A percentile compares a stretch with the other conserved stretches of the same genome.
Evolutionary conservation across 2,329 filamentous ascomycete genomes (phyloP).

Genomic region (Alternaria arbusti): DNA sequence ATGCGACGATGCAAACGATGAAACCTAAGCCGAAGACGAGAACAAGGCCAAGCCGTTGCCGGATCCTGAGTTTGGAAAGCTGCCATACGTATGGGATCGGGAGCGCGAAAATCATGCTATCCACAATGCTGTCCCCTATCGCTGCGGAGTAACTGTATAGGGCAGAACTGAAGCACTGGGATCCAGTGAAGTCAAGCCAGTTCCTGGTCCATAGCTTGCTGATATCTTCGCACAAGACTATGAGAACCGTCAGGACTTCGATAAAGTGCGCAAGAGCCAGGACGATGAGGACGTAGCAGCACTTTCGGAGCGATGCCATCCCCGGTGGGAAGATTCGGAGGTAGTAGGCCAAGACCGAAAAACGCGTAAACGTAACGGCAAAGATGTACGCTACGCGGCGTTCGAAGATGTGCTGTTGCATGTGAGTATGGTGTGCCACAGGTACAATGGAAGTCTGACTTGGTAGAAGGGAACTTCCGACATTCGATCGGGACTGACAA

Average conservation of each 20-base stretch:
- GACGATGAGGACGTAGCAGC: conserved; percentile 24
- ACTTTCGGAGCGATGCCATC: conserved; percentile 21
- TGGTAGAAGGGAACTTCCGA: conserved; percentile 32
- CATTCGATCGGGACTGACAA: conserved; percentile 22
- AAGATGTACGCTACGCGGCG: conserved; percentile 46
- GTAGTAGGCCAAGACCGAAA: conserved; percentile 46
- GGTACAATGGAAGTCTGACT: not conserved
- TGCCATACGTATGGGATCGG: conserved; percentile 35
- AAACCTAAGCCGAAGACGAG: conserved; percentile 34
- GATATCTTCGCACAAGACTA: conserved; percentile 31
- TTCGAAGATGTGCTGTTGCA: conserved; percentile 32
- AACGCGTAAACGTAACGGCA: conserved; percentile 41
- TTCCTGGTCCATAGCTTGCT: conserved; percentile 29
- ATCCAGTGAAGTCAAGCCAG: conserved; percentile 29
- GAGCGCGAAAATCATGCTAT: conserved; percentile 35
- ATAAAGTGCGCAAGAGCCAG: conserved; percentile 26
- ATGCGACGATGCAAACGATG: conserved; percentile 34
- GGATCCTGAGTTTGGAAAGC: conserved; percentile 25
- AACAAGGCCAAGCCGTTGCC: conserved; percentile 30
- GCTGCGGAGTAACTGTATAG: conserved; percentile 36
- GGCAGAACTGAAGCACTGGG: conserved; percentile 33
- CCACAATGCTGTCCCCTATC: conserved; percentile 33
- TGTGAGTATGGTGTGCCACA: not conserved
- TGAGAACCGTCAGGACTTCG: conserved; percentile 31
- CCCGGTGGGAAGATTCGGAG: conserved; percentile 44